Conservation (phyloP, 129 eudicot genomes). For the carrot (Daucus carota) region DH1_v3.0 NC_030387.2:35587001-35587500, state of each 20-base stretch:
- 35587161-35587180: conserved; percentile 80
- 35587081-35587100: neutral
- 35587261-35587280: conserved; percentile 86
- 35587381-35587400: neutral
- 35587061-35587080: neutral
- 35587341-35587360: no score
- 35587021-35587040: neutral
- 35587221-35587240: conserved; percentile 91
- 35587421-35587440: conserved; percentile 74
- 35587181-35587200: conserved; percentile 97
- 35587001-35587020: conserved; percentile 44
- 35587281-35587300: conserved; percentile 75
- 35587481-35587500: conserved; percentile 95
- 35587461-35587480: conserved; percentile 87
- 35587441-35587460: conserved; percentile 82
- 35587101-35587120: neutral
- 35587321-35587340: conserved; percentile 3
- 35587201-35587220: conserved; percentile 73
- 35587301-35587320: conserved; percentile 94
- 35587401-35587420: neutral
- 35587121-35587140: neutral
- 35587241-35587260: conserved; percentile 92
- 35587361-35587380: neutral
- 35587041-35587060: neutral
- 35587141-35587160: conserved; percentile 73